Percentiles rank a stretch among this genome's conserved stretches.
phyloP scores from a whole-genome alignment of 1,139 yeast species.

The Yueomyces sp. region DNA sequence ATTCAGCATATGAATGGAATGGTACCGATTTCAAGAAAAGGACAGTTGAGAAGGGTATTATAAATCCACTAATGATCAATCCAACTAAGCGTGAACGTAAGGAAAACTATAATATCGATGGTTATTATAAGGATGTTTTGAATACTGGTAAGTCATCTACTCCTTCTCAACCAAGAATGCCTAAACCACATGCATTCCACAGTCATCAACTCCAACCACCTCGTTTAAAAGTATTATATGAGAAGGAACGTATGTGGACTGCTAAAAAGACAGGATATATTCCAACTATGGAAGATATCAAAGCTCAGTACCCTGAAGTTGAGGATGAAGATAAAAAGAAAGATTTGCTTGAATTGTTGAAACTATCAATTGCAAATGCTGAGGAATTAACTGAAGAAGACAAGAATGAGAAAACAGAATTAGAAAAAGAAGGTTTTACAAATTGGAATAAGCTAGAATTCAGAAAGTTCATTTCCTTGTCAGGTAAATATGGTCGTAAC shows the following conservation, averaged over 20 bases:
- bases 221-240: constrained; percentile 47
- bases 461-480: constrained; percentile 47
- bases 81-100: constrained; percentile 72
- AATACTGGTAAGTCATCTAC: constrained; percentile 44
- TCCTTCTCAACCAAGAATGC: constrained; percentile 54
- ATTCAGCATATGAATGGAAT: constrained; percentile 76
- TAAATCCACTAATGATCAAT: constrained; percentile 43
- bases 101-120: constrained; percentile 67
- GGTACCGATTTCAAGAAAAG: constrained; percentile 72
- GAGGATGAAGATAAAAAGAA: constrained; percentile 26
- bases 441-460: constrained; percentile 68
- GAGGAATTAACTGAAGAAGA: constrained; percentile 61
- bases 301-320: constrained; percentile 28
- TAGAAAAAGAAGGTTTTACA: constrained; percentile 44
- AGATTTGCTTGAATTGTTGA: constrained; percentile 44
- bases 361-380: constrained; percentile 50
- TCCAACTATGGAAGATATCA: constrained; percentile 25
- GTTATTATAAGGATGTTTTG: constrained; percentile 66
- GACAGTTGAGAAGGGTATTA: constrained; percentile 29
- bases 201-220: constrained; percentile 67
- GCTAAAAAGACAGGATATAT: constrained; percentile 23
- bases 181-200: constrained; percentile 50
- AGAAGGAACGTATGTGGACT: constrained; percentile 43
- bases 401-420: constrained; percentile 40
- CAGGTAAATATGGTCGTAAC: constrained; percentile 59